Conservation (phyloP, 148 eudicot species). For the Amaranthus cruentus region DNA sequence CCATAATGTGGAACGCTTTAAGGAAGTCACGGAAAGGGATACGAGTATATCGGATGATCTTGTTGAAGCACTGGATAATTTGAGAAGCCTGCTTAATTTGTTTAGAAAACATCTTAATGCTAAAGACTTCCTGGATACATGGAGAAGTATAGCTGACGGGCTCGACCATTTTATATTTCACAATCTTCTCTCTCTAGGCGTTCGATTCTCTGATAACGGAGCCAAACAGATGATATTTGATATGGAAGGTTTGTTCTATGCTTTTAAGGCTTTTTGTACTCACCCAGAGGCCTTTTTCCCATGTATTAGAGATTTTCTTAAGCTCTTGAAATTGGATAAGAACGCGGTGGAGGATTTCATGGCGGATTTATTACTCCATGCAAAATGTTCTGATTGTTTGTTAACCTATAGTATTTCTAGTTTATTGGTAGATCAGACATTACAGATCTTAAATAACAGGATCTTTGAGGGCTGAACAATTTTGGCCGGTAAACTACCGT, state of each 20-base stretch:
- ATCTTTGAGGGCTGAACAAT: constrained; percentile 9
- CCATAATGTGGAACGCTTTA: constrained; percentile 18
- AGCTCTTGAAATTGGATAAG: constrained; percentile 32
- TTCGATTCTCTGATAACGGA: constrained; percentile 32
- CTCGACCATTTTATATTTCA: constrained; percentile 41
- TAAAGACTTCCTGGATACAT: constrained; percentile 40
- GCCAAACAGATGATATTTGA: constrained; percentile 32
- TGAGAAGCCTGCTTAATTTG: constrained; percentile 35
- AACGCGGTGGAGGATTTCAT: constrained; percentile 19
- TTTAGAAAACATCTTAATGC: constrained; percentile 35
- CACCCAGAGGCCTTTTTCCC: constrained; percentile 57
- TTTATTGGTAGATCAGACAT: constrained; percentile 34
- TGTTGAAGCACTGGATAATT: constrained; percentile 37
- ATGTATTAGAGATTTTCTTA: constrained; percentile 33
- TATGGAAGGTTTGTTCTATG: constrained; percentile 35
- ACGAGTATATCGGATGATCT: constrained; percentile 31
- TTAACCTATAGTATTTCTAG: constrained; percentile 22
- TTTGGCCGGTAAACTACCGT: no score
- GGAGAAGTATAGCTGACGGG: constrained; percentile 56
- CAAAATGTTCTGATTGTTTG: constrained; percentile 20
- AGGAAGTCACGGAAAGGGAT: constrained; percentile 13
- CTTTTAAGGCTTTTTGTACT: constrained; percentile 40
- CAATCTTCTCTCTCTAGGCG: constrained; percentile 25
- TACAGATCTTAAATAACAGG: constrained; percentile 28
- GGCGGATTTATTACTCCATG: constrained; percentile 9